Evolutionary conservation across 306 rosid genomes (phyloP).

Genomic region (Amphicarpaea edgeworthii): DNA sequence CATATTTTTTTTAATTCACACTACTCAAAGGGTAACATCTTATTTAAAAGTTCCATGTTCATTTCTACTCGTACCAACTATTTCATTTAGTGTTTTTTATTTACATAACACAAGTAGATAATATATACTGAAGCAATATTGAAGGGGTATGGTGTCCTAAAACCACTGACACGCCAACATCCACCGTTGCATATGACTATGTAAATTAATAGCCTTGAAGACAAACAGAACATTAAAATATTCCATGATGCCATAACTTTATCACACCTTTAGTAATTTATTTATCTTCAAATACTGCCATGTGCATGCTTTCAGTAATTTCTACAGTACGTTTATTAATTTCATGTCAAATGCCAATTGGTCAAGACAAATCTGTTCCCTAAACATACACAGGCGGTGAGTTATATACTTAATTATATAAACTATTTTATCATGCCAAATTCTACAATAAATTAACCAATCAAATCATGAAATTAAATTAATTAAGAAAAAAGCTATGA

Average conservation of each 20-base stretch:
- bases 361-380: conserved; percentile 41
- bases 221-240: conserved; percentile 39
- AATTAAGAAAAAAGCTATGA: background rate
- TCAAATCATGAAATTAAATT: background rate
- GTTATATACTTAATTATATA: background rate
- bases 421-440: conserved; percentile 32
- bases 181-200: background rate
- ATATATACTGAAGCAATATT: background rate
- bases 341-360: conserved; percentile 41
- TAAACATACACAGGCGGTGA: conserved; percentile 10
- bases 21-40: too few relatives aligned
- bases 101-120: background rate
- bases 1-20: too few relatives aligned
- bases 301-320: conserved; percentile 40
- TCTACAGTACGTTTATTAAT: conserved; percentile 2
- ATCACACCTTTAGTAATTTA: conserved; percentile 33
- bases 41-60: too few relatives aligned
- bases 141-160: conserved; percentile 28
- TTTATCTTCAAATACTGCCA: conserved; percentile 25
- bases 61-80: too few relatives aligned
- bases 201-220: conserved; percentile 29
- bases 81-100: too few relatives aligned
- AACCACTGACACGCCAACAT: conserved; percentile 35
- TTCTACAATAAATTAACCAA: conserved; percentile 26
- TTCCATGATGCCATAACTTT: conserved; percentile 45